Base-by-base conservation (phyloP, 2,329 filamentous ascomycete species). In the Cryphonectria japonica region DNA sequence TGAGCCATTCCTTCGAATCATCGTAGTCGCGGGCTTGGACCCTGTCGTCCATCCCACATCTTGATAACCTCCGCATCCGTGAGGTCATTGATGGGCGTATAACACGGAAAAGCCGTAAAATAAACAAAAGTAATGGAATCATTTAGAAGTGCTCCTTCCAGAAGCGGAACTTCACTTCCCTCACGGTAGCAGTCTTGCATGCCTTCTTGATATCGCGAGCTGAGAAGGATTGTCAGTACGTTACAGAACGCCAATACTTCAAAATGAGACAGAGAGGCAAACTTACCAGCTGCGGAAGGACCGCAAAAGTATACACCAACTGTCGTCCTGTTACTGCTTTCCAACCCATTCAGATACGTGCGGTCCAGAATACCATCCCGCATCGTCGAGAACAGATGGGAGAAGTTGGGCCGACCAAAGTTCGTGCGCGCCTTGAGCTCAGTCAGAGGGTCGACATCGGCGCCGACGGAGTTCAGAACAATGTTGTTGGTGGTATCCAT, bases 231-330 rank as follows among this genome's bases (percentile, higher is more conserved):
- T 50, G 79, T 86, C 79, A 86, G 82, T 64, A 57, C 41, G 16
- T 26, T 16, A 2, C 9, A 39, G 32, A n/a, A 13, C 7, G 8
- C 5, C 7, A 4, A 26, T 2, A 11, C 16, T 8, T 39, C 3
- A 61, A 72, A 32, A 62, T 26, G 61, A 46, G 61, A 16, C n/a
- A n/a, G 1, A 14, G 41, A 3, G 5, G 4, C 2, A 43, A 19
- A 83, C 85, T 80, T 81, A 88, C 87, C 87, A 77, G 87, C 87
- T 75, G 86, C 87, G 74, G 93, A 96, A 34, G 95, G 95, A 72
- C 96, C 96, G 80, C 96, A 99, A 82, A 98, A 98, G 84, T 99
- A 99, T 29, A 99, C 95, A 82, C 96, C 96, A 16, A 99, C 92
- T 52, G 95, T 94, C 3, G 94, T 97, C 77, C 89, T 88, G 79